phyloP scores from a whole-genome alignment of 2,329 filamentous ascomycete genomes.

The Aspergillus caelatus region DNA sequence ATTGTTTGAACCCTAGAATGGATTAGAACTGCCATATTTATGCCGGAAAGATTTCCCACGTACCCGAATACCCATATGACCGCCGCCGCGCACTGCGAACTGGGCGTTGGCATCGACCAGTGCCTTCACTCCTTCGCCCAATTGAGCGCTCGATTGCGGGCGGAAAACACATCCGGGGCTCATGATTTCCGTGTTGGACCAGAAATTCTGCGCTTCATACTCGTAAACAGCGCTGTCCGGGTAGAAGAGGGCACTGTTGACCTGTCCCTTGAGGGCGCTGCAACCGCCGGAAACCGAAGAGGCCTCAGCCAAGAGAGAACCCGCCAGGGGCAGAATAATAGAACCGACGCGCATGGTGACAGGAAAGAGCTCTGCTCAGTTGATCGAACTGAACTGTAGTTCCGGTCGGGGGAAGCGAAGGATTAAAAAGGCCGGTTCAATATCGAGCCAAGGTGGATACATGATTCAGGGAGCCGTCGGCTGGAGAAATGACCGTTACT shows the following conservation, averaged over 20 bases:
- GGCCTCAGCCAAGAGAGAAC: constrained; percentile 13
- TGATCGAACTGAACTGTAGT: neutral
- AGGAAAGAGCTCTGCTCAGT: neutral
- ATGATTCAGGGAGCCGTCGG: neutral
- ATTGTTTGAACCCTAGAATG: constrained; percentile 34
- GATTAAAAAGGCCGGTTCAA: neutral
- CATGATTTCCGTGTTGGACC: constrained; percentile 41
- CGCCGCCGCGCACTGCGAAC: constrained; percentile 38
- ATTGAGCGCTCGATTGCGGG: constrained; percentile 28
- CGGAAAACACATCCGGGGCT: constrained; percentile 39
- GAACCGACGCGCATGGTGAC: constrained; percentile 24
- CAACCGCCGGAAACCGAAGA: constrained; percentile 20
- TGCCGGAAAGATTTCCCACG: neutral
- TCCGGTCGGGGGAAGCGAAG: neutral
- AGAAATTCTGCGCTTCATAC: constrained; percentile 36
- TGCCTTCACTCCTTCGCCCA: constrained; percentile 27
- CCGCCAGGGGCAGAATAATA: constrained; percentile 16
- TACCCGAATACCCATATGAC: constrained; percentile 39
- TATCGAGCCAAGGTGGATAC: neutral
- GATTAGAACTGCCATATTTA: neutral
- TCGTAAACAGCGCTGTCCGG: constrained; percentile 29
- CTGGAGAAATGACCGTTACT: neutral
- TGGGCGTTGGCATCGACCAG: constrained; percentile 25
- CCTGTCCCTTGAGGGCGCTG: constrained; percentile 15
- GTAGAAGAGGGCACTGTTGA: constrained; percentile 27